Evolutionary conservation across 2,329 filamentous ascomycete species (phyloP).

Genomic region (Fusarium caatingaense): DNA sequence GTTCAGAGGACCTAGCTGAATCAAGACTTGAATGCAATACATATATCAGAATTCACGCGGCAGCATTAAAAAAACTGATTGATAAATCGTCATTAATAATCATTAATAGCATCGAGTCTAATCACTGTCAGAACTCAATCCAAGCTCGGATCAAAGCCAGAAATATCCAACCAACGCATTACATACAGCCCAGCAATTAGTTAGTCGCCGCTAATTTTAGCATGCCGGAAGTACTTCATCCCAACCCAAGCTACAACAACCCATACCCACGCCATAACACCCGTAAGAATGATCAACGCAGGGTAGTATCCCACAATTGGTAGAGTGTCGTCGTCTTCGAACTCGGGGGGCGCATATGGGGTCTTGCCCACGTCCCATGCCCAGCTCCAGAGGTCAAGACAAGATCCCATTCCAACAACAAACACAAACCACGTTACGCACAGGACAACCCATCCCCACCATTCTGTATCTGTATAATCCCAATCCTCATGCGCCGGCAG

Average conservation of each 20-base stretch:
- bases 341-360: constrained; percentile 92
- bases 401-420: constrained; percentile 95
- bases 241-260: constrained; percentile 97
- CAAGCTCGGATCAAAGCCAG: not conserved
- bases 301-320: constrained; percentile 98
- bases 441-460: constrained; percentile 97
- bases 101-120: constrained; percentile 12
- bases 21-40: not conserved
- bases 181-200: constrained; percentile 48
- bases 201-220: constrained; percentile 80
- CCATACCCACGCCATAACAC: constrained; percentile 99
- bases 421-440: constrained; percentile 95
- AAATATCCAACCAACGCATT: constrained; percentile 27
- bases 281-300: constrained; percentile 89
- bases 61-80: not conserved
- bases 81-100: constrained; percentile 25
- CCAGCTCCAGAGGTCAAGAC: constrained; percentile 96
- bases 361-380: constrained; percentile 98
- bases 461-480: constrained; percentile 95
- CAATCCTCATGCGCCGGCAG: constrained; percentile 69
- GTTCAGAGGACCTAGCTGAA: constrained; percentile 12
- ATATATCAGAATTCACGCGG: not conserved
- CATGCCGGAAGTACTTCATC: constrained; percentile 99
- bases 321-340: constrained; percentile 93
- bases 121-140: constrained; percentile 10